Conservation (phyloP, 1,284 basidiomycete genomes). For the Irpex sp. region DNA sequence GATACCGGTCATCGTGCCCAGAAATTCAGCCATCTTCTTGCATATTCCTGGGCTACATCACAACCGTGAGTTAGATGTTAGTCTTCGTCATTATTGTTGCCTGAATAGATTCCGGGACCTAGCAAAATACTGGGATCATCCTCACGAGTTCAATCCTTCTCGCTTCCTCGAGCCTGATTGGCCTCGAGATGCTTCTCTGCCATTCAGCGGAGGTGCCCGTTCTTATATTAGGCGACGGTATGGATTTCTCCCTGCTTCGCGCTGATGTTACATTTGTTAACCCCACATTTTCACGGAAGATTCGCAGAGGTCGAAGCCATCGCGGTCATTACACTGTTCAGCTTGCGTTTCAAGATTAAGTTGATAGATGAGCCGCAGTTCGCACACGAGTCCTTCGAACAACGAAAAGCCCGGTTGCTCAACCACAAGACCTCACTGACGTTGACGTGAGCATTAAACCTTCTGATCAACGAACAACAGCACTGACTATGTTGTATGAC, state of each 20-base stretch:
- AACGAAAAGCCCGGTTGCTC: slow-evolving; percentile 16
- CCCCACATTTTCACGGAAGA: neutral
- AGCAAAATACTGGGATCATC: slow-evolving; percentile 34
- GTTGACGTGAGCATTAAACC: neutral
- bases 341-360: slow-evolving; percentile 10
- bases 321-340: slow-evolving; percentile 12
- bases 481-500: neutral
- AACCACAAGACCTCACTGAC: neutral
- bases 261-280: neutral
- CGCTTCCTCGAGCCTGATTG: slow-evolving; percentile 30
- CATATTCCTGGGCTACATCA: slow-evolving; percentile 38
- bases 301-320: slow-evolving; percentile 24
- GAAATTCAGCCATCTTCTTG: slow-evolving; percentile 35
- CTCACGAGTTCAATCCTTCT: slow-evolving; percentile 30
- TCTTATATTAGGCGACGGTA: slow-evolving; percentile 34
- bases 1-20: slow-evolving; percentile 36
- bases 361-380: slow-evolving; percentile 20
- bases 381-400: slow-evolving; percentile 19
- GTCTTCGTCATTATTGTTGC: neutral
- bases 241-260: slow-evolving; percentile 10
- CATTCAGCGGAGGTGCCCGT: slow-evolving; percentile 27
- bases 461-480: neutral
- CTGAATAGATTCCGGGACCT: neutral
- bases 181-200: slow-evolving; percentile 29
- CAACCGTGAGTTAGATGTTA: slow-evolving; percentile 13